These are phyloP conservation scores for Gremmenia infestans DNA, from an alignment of 2,329 filamentous ascomycete species.

Conservation along the genomic window DNA sequence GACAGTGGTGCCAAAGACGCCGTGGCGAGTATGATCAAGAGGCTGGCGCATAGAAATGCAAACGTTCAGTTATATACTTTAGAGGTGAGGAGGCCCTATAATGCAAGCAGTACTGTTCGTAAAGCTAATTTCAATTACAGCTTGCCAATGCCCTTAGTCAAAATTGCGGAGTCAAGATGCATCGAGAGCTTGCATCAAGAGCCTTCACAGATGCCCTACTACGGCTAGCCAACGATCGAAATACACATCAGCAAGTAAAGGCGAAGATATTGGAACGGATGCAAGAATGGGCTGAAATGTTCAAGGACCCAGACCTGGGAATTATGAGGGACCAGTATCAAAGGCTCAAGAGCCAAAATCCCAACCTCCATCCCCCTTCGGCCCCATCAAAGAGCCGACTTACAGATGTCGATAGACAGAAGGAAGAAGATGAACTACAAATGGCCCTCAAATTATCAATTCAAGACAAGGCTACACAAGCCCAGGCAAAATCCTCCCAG, in stretches of 20 bases:
- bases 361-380: slow-evolving; percentile 83
- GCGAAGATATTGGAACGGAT: slow-evolving; percentile 95
- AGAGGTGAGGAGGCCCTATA: slow-evolving; percentile 40
- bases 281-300: slow-evolving; percentile 96
- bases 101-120: not conserved
- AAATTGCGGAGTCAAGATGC: slow-evolving; percentile 65
- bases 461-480: slow-evolving; percentile 73
- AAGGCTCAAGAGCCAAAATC: slow-evolving; percentile 78
- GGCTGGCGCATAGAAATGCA: slow-evolving; percentile 68
- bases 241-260: slow-evolving; percentile 94
- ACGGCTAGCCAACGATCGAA: slow-evolving; percentile 86
- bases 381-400: slow-evolving; percentile 91
- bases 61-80: slow-evolving; percentile 76
- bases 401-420: slow-evolving; percentile 82
- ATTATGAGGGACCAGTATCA: slow-evolving; percentile 97
- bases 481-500: slow-evolving; percentile 36
- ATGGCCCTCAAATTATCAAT: slow-evolving; percentile 91
- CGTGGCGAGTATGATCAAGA: slow-evolving; percentile 67
- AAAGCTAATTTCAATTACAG: slow-evolving; percentile 32
- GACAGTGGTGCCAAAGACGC: slow-evolving; percentile 56
- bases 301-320: slow-evolving; percentile 83
- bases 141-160: slow-evolving; percentile 68
- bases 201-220: slow-evolving; percentile 87
- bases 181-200: slow-evolving; percentile 65
- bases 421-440: slow-evolving; percentile 95